Evolutionary conservation across 2,329 filamentous ascomycete genomes (phyloP).

Genomic region (Phoma sp.): DNA sequence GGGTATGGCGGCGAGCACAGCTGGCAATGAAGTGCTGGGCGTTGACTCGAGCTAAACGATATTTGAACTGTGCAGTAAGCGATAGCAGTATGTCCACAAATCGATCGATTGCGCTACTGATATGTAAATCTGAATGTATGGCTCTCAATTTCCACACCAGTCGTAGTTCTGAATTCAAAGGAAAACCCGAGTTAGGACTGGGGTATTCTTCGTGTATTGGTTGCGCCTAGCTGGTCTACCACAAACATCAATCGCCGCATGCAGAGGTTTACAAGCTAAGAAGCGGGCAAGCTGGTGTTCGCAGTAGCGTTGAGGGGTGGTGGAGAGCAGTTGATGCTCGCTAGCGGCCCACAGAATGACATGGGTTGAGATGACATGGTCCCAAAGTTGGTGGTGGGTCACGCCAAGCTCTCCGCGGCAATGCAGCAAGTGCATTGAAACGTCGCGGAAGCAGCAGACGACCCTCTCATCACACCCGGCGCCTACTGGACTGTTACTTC

Average conservation of each 20-base stretch:
- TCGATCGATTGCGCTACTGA: too few species aligned
- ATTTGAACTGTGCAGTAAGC: too few species aligned
- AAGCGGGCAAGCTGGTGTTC: constrained; percentile 14
- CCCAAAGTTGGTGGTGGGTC: background rate
- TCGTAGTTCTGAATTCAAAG: too few species aligned
- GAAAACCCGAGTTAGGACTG: too few species aligned
- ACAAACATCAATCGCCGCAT: background rate
- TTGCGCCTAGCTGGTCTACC: background rate
- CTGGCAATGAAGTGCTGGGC: too few species aligned
- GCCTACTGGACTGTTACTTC: constrained; percentile 12
- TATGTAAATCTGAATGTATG: too few species aligned
- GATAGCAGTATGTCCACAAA: too few species aligned
- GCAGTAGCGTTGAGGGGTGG: constrained; percentile 16
- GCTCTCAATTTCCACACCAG: too few species aligned
- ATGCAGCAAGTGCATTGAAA: constrained; percentile 19
- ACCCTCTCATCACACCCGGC: constrained; percentile 9
- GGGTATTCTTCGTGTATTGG: background rate
- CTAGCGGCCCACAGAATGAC: constrained; percentile 14
- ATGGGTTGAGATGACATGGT: background rate
- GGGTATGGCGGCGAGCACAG: too few species aligned
- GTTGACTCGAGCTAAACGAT: too few species aligned
- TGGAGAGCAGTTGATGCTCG: constrained; percentile 14
- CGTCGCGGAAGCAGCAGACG: constrained; percentile 14
- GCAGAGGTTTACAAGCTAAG: background rate
- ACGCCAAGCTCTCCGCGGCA: constrained; percentile 13